These are phyloP conservation scores for Leccinum variicolor DNA, from an alignment of 768 basidiomycete genomes.

Conservation along the genomic window DNA sequence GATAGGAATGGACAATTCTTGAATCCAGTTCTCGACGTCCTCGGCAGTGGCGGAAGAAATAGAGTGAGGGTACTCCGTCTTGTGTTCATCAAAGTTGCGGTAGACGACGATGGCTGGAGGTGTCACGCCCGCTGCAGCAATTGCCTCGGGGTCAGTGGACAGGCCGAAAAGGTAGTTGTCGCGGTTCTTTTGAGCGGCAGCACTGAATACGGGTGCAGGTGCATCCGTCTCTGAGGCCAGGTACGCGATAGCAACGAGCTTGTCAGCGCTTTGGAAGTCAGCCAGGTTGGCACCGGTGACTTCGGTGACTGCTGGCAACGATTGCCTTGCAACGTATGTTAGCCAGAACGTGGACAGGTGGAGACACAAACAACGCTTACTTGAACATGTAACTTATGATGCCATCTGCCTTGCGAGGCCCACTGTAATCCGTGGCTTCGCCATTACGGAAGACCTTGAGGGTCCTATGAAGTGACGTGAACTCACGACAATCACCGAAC, in stretches of 20 bases:
- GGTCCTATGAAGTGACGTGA: constrained; percentile 42
- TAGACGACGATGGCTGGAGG: constrained; percentile 89
- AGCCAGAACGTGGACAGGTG: not conserved
- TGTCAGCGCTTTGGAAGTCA: constrained; percentile 87
- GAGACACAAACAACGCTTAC: constrained; percentile 41
- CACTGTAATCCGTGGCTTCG: constrained; percentile 72
- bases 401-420: constrained; percentile 92
- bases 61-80: constrained; percentile 63
- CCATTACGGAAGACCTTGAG: constrained; percentile 92
- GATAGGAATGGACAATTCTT: constrained; percentile 81
- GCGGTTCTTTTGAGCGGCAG: constrained; percentile 80
- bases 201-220: constrained; percentile 71
- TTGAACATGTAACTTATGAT: constrained; percentile 97
- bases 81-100: constrained; percentile 87
- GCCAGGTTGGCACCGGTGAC: constrained; percentile 74
- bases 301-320: constrained; percentile 86
- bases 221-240: constrained; percentile 67
- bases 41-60: constrained; percentile 48
- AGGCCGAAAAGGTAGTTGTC: constrained; percentile 94
- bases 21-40: constrained; percentile 74
- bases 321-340: constrained; percentile 54
- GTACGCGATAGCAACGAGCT: constrained; percentile 87
- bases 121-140: constrained; percentile 67
- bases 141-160: constrained; percentile 65
- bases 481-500: not conserved